phyloP scores from a whole-genome alignment of 345 rosid species.

The Syzygium oleosum region DNA sequence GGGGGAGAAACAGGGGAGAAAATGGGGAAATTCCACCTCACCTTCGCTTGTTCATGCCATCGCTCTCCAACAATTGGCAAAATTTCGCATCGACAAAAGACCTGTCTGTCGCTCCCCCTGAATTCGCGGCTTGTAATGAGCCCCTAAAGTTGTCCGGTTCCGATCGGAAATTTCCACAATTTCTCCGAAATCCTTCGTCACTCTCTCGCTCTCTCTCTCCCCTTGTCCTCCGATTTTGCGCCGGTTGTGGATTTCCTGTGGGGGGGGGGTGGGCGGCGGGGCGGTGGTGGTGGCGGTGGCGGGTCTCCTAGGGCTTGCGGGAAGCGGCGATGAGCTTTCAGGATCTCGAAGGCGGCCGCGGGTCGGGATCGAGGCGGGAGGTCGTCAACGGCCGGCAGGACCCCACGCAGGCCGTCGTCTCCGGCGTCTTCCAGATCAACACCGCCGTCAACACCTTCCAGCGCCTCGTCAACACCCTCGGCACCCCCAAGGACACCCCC shows the following conservation, averaged over 20 bases:
- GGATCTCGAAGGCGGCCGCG: conserved; percentile 79
- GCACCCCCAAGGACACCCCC: conserved; percentile 93
- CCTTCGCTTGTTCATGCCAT: neutral
- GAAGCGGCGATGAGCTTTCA: conserved; percentile 69
- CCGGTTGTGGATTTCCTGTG: neutral
- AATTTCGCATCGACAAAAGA: neutral
- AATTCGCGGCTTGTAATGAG: neutral
- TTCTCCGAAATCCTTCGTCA: neutral
- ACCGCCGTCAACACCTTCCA: conserved; percentile 93
- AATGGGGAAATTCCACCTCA: neutral
- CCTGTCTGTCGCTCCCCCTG: neutral
- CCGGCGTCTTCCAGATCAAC: conserved; percentile 98
- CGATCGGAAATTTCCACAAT: neutral
- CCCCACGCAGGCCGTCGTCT: conserved; percentile 82
- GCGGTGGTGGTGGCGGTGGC: neutral
- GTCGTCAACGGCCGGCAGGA: conserved; percentile 54
- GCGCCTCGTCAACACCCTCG: conserved; percentile 89
- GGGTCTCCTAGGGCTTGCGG: neutral
- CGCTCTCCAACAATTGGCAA: neutral
- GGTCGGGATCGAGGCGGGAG: conserved; percentile 37
- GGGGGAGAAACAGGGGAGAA: no score
- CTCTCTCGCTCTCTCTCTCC: neutral
- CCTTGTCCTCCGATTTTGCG: neutral
- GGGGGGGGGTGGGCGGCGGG: neutral
- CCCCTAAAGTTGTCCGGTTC: neutral